Base-by-base conservation (phyloP, 1,139 yeast species). In the Candida frijolesensis region DNA sequence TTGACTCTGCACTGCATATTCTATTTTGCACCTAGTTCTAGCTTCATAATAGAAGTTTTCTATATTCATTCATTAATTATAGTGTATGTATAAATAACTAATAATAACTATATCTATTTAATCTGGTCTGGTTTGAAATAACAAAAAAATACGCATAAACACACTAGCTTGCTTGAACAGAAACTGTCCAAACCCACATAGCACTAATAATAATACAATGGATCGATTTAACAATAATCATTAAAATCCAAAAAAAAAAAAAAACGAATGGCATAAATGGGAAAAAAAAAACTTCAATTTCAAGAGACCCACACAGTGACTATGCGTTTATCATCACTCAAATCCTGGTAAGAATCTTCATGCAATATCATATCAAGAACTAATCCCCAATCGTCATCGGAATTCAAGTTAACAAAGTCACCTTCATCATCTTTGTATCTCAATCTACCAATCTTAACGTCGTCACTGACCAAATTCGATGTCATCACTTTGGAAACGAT, bases 341-440 rank as follows among this genome's bases (percentile, higher is more conserved):
- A 61, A 14, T 44, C 54, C 27, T 57, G 60, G 39, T 43, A 34
- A 8, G 37, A 43, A 35, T 55, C 57, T 40, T 72, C 58, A 50
- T 80, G 83, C 27, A 75, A 78, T 38, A 80, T 65, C 80, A 79
- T 78, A 54, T 80, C 84, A 49, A 78, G 68, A 3, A 84, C 85
- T 54, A 82, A 72, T 27, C 62, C 61, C 86, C 85, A 82, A 65
- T 94, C 81, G 51, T 92, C 98, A 56, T 87, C 89, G 41, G 92
- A 83, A 60, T 85, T 90, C 71, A 94, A 83, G 48, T 89, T 85
- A 45, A 94, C 96, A 66, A 84, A 87, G 66, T 94, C 99, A 16
- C 96, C 97, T 65, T 94, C 99, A 67, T 94, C 99, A 68, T 94
- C 99, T 65, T 85, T 85, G 63, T 91, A 94, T 66, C 87, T 87